These are phyloP conservation scores for Plasmopara halstedii DNA, from an alignment of 352 stramenopile genomes.

Conservation along the genomic window DNA sequence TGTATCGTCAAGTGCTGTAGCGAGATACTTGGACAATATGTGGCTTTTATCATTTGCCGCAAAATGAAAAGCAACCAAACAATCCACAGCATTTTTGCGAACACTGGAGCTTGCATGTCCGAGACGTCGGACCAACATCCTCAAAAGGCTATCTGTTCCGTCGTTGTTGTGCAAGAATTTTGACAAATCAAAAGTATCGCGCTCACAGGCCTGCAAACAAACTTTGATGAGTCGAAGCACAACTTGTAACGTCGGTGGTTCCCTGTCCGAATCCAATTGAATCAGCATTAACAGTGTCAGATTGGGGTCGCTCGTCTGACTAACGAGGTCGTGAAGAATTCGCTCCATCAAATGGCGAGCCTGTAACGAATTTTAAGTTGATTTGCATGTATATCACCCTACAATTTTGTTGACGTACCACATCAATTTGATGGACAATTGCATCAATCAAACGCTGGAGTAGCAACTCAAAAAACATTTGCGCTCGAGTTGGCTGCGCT, in stretches of 20 bases:
- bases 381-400: neutral
- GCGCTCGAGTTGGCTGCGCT: conserved; percentile 26
- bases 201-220: conserved; percentile 32
- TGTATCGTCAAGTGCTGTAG: conserved; percentile 38
- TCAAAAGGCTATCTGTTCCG: conserved; percentile 26
- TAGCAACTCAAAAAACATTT: conserved; percentile 56
- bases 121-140: conserved; percentile 27
- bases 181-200: conserved; percentile 1
- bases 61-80: conserved; percentile 60
- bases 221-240: conserved; percentile 41
- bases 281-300: conserved; percentile 34
- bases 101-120: conserved; percentile 51
- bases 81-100: conserved; percentile 59
- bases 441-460: conserved; percentile 45
- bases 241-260: conserved; percentile 43
- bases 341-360: conserved; percentile 44
- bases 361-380: conserved; percentile 10
- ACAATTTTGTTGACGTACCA: conserved; percentile 22
- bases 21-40: conserved; percentile 38
- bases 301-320: conserved; percentile 19
- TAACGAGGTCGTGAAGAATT: conserved; percentile 36
- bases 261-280: conserved; percentile 23
- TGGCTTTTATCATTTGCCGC: conserved; percentile 35
- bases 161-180: conserved; percentile 29
- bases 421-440: conserved; percentile 29